Evolutionary conservation across 768 basidiomycete species (phyloP).

Genomic region (Tulasnella sp.): DNA sequence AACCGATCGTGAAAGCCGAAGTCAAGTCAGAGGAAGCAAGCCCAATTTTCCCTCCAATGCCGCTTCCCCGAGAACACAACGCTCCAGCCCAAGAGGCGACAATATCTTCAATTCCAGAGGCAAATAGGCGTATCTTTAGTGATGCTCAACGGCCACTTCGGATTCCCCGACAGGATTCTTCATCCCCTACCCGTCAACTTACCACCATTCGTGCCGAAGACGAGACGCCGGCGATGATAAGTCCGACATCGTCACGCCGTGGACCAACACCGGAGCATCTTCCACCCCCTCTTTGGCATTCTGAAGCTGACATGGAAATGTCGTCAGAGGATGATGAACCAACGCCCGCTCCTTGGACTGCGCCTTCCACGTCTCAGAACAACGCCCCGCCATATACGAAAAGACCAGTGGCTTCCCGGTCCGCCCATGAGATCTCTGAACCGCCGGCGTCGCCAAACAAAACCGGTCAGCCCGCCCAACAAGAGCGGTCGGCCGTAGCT

Average conservation of each 20-base stretch:
- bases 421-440: background rate
- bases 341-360: background rate
- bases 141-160: background rate
- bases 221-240: background rate
- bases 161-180: background rate
- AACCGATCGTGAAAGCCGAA: background rate
- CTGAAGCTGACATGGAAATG: background rate
- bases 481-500: too few relatives aligned
- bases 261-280: background rate
- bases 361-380: background rate
- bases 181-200: background rate
- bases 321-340: background rate
- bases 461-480: background rate
- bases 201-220: background rate
- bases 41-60: background rate
- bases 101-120: background rate
- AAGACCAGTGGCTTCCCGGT: background rate
- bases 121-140: background rate
- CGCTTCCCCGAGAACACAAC: background rate
- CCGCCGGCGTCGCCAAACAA: background rate
- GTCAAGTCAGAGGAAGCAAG: background rate
- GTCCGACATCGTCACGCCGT: background rate
- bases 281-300: background rate
- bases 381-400: background rate
- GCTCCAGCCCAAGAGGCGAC: background rate